A percentile compares a stretch with the other conserved stretches of the same genome.
phyloP scores from a whole-genome alignment of 202 grass and related monocot species.

The Cymbopogon flexuosus region DNA sequence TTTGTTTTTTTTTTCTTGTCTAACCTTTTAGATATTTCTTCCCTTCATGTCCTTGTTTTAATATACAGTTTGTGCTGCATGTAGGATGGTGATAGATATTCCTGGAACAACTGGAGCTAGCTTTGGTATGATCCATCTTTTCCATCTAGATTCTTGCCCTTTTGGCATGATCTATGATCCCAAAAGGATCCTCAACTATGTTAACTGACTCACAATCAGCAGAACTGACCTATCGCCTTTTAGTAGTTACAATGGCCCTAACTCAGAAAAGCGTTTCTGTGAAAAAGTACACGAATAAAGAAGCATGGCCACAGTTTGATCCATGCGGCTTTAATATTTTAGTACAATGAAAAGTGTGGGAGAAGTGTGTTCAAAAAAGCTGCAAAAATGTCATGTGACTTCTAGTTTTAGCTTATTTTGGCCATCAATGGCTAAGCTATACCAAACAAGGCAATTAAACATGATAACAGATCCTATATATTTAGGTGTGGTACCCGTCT shows the following conservation, averaged over 20 bases:
- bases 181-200: neutral
- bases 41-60: neutral
- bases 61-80: neutral
- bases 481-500: neutral
- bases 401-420: neutral
- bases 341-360: neutral
- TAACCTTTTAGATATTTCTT: neutral
- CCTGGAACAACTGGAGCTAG: conserved; percentile 53
- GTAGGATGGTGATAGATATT: conserved; percentile 64
- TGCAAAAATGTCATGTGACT: neutral
- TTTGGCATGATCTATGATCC: neutral
- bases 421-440: neutral
- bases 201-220: neutral
- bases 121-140: conserved; percentile 41
- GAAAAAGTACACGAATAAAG: neutral
- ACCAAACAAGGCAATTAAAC: neutral
- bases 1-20: neutral
- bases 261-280: neutral
- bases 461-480: neutral
- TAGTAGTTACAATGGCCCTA: neutral
- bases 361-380: neutral
- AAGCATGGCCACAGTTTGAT: neutral
- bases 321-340: neutral
- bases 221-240: neutral
- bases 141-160: neutral